Percentiles rank a stretch among this genome's conserved stretches.
Evolutionary conservation across 2,329 filamentous ascomycete species (phyloP).

Genomic region (Pseudogymnoascus sp.): DNA sequence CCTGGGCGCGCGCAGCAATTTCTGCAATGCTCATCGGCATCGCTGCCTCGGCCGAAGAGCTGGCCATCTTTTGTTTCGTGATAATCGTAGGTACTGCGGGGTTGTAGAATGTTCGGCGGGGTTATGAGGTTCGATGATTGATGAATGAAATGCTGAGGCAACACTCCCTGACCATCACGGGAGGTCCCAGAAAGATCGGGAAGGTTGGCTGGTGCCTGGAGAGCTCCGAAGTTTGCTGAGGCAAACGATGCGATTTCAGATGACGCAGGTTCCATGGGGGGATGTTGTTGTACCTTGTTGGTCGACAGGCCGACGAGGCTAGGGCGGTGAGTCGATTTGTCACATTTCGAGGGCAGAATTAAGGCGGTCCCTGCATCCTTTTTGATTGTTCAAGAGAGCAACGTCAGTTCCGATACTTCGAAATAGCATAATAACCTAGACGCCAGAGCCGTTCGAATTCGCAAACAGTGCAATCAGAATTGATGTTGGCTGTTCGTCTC

Average conservation of each 20-base stretch:
- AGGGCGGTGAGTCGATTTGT: constrained; percentile 1
- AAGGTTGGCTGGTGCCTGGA: not conserved
- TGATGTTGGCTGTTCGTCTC: constrained; percentile 3
- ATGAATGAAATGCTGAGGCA: not conserved
- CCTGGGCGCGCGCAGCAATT: constrained; percentile 66
- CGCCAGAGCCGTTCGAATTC: not conserved
- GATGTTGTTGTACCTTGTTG: not conserved
- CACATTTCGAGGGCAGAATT: not conserved
- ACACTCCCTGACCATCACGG: constrained; percentile 1
- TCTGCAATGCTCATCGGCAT: constrained; percentile 67
- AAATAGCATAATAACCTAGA: not conserved
- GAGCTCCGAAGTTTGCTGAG: not conserved
- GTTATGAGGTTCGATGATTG: not conserved
- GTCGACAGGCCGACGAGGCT: constrained; percentile 9
- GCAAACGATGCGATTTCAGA: constrained; percentile 1
- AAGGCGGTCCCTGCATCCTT: constrained; percentile 1
- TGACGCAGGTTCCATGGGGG: not conserved
- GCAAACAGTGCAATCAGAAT: not conserved
- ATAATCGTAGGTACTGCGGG: not conserved
- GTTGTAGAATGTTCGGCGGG: not conserved
- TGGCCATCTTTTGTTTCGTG: constrained; percentile 23
- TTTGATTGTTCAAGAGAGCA: not conserved
- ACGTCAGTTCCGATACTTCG: not conserved
- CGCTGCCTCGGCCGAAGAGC: constrained; percentile 20
- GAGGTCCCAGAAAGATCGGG: not conserved